Conservation (phyloP, 257 asterid species). For the Rubia yunnanensis region DNA sequence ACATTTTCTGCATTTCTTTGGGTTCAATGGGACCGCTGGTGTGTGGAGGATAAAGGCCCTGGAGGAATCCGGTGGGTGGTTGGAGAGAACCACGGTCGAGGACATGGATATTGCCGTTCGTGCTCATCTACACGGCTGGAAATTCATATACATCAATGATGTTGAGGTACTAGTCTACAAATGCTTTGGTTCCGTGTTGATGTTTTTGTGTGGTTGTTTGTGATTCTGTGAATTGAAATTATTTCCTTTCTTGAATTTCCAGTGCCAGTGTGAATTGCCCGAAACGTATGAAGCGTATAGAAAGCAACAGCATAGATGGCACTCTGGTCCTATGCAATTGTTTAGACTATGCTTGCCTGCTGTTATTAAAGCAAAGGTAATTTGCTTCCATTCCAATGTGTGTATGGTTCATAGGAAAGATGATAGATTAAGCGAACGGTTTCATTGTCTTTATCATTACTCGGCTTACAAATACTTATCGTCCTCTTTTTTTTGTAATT, state of each 20-base stretch:
- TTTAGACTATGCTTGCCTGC: conserved; percentile 93
- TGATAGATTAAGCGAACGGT: not conserved
- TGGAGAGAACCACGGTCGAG: conserved; percentile 94
- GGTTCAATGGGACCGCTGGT: conserved; percentile 96
- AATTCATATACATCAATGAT: conserved; percentile 81
- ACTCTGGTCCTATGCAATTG: conserved; percentile 98
- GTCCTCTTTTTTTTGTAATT: not conserved
- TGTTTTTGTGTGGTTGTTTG: conserved; percentile 3
- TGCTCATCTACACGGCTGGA: conserved; percentile 97
- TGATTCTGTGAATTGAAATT: not conserved
- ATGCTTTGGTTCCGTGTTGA: not conserved
- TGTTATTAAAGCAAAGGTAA: conserved; percentile 62
- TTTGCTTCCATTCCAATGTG: too few relatives aligned
- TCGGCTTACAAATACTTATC: not conserved
- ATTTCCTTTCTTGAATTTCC: conserved; percentile 10
- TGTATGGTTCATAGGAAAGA: not conserved
- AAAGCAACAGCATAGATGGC: conserved; percentile 97
- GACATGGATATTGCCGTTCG: conserved; percentile 99
- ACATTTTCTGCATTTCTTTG: conserved; percentile 73
- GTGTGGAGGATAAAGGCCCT: conserved; percentile 94
- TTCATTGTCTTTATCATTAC: not conserved
- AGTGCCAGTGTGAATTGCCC: conserved; percentile 94
- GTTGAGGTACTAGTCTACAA: conserved; percentile 51
- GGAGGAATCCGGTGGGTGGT: conserved; percentile 96
- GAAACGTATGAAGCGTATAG: conserved; percentile 92